Evolutionary conservation across 2,329 filamentous ascomycete species (phyloP), one percentile per base, ranked within the genome.

Genomic region (Pezizomycotina sp.): DNA sequence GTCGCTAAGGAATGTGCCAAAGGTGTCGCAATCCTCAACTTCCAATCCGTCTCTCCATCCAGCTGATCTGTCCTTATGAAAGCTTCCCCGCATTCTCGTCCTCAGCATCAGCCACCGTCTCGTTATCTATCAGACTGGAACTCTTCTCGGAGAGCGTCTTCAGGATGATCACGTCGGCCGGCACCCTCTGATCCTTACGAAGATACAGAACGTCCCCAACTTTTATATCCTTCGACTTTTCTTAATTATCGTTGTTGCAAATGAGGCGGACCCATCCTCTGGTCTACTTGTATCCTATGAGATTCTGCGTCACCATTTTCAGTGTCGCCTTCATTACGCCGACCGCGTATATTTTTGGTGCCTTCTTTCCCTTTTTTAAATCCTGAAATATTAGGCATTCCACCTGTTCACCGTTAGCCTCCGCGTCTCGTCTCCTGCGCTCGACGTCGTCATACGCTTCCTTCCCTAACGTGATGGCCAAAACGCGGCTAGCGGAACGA

Each of bases 41-140:
- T 98, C 91, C 89, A 98, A 54, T 98, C 89, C 0, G 89, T 98
- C 60, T 98, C 89, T 49, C 89, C 89, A 52, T 98, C 89, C 6
- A 98, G 66, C 55, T 98, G 89, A 57, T 98, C 89, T 2, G 91
- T 98, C 42, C 89, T 71, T 53, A 98, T 95, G 52, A 98, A 98
- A 0, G 86, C 86, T 58, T 98, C 91, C 18, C 83, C 83, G 16
- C 66, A 64, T n/a, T 67, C 59, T n/a, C 46, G 15, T 46, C 48
- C n/a, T 43, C 52, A 12, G 60, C 58, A 8, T 56, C 56, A 30
- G 51, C 56, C 23, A 59, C 56, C 2, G 49, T 46, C 6, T 39
- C 44, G 4, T 50, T 46, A 8, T 48, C 49, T n/a, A n/a, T n/a
- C n/a, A n/a, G n/a, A 6, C 42, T 49, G 1, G 34, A 34, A 3